Evolutionary conservation across 345 rosid species (phyloP).

Genomic region (Syzygium jambos): DNA sequence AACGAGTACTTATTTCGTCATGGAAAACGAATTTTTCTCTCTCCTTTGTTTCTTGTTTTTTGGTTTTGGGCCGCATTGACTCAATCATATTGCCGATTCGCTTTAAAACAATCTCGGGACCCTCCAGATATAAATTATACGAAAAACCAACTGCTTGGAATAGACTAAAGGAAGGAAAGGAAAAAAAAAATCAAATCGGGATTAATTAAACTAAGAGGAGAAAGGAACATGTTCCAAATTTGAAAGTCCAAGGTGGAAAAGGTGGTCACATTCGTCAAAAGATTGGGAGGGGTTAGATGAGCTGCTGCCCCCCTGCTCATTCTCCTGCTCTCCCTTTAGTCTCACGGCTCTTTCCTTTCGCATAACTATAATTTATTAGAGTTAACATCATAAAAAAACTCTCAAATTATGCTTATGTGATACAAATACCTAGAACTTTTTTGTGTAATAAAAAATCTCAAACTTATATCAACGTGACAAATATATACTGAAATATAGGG

Average conservation of each 20-base stretch:
- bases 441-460: too few relatives aligned
- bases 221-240: not conserved
- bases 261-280: not conserved
- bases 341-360: not conserved
- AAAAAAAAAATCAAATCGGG: not conserved
- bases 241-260: not conserved
- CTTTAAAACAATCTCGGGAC: not conserved
- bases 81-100: not conserved
- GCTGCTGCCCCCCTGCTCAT: constrained; percentile 4
- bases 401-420: too few relatives aligned
- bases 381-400: not conserved
- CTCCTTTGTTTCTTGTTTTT: not conserved
- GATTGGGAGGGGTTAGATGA: not conserved
- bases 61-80: not conserved
- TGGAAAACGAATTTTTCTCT: not conserved
- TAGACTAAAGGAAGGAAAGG: not conserved
- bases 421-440: too few relatives aligned
- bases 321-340: not conserved
- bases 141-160: not conserved
- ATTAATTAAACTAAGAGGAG: not conserved
- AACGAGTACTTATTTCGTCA: not conserved
- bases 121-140: not conserved
- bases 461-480: too few relatives aligned
- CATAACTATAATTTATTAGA: not conserved
- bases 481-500: too few relatives aligned